Evolutionary conservation across 2,329 filamentous ascomycete genomes (phyloP).

Genomic region (Diaporthe aspalathi): DNA sequence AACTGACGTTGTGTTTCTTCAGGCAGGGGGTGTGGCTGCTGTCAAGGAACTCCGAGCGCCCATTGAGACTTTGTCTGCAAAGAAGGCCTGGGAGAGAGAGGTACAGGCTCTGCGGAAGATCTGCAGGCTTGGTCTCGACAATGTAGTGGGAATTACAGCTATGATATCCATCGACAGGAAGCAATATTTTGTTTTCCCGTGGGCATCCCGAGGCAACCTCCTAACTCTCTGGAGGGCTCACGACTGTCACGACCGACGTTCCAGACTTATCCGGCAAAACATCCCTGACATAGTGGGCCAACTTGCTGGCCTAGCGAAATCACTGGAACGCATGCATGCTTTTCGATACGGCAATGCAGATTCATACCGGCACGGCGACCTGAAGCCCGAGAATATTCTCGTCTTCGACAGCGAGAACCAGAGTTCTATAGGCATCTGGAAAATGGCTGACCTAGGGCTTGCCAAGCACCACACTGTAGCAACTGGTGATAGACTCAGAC

Average conservation of each 20-base stretch:
- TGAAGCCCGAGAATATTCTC: constrained; percentile 35
- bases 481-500: not conserved
- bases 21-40: not conserved
- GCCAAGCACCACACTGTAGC: not conserved
- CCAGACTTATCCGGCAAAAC: not conserved
- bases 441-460: constrained; percentile 12
- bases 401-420: not conserved
- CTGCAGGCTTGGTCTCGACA: not conserved
- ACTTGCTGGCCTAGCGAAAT: constrained; percentile 24
- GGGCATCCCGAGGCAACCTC: constrained; percentile 35
- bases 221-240: not conserved
- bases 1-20: not conserved
- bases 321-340: constrained; percentile 17
- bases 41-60: constrained; percentile 7
- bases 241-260: not conserved
- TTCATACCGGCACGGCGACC: constrained; percentile 27
- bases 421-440: not conserved
- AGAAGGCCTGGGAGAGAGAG: not conserved
- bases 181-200: constrained; percentile 35
- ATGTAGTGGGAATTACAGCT: constrained; percentile 19
- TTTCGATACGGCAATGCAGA: not conserved
- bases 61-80: not conserved
- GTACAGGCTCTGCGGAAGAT: not conserved
- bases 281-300: not conserved
- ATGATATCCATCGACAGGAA: not conserved